Conservation (phyloP, 23 red algal genomes). For the Gracilaria gracilis region DNA sequence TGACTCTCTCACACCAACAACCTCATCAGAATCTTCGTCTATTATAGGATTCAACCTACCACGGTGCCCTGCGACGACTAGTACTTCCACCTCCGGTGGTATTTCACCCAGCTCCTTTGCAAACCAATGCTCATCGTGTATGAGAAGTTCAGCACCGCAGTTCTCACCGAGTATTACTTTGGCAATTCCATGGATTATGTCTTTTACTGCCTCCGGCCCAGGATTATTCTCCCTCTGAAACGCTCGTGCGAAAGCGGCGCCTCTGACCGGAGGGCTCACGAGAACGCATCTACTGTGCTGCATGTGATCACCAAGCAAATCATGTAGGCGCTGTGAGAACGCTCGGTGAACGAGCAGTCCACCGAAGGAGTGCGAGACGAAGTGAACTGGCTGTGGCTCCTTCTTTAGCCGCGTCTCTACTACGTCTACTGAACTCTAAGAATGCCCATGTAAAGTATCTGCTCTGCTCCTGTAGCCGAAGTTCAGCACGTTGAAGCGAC, state of each 20-base stretch:
- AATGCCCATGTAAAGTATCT: slow-evolving; percentile 54
- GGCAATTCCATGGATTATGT: slow-evolving; percentile 33
- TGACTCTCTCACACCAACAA: slow-evolving; percentile 66
- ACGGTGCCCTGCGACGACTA: slow-evolving; percentile 41
- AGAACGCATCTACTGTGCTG: slow-evolving; percentile 51
- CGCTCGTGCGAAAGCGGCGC: slow-evolving; percentile 53
- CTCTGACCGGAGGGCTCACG: slow-evolving; percentile 54
- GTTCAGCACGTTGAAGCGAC: slow-evolving; percentile 63
- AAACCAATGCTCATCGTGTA: slow-evolving; percentile 53
- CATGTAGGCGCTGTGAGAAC: slow-evolving; percentile 35
- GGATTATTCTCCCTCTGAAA: slow-evolving; percentile 51
- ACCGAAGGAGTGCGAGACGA: slow-evolving; percentile 76
- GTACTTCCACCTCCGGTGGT: slow-evolving; percentile 47
- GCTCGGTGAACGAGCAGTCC: slow-evolving; percentile 65
- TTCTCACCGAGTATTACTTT: slow-evolving; percentile 34
- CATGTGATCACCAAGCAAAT: slow-evolving; percentile 36
- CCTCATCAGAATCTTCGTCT: slow-evolving; percentile 64
- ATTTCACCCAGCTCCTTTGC: slow-evolving; percentile 37
- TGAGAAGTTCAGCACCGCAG: slow-evolving; percentile 48
- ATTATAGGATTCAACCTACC: slow-evolving; percentile 61
- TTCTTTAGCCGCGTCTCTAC: slow-evolving; percentile 33
- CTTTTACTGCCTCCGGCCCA: slow-evolving; percentile 35
- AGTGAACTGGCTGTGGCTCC: slow-evolving; percentile 32
- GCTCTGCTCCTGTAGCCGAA: slow-evolving; percentile 60
- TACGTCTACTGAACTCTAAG: slow-evolving; percentile 46